Evolutionary conservation across 1,284 basidiomycete species (phyloP).

Genomic region (Rhodofomes roseus): DNA sequence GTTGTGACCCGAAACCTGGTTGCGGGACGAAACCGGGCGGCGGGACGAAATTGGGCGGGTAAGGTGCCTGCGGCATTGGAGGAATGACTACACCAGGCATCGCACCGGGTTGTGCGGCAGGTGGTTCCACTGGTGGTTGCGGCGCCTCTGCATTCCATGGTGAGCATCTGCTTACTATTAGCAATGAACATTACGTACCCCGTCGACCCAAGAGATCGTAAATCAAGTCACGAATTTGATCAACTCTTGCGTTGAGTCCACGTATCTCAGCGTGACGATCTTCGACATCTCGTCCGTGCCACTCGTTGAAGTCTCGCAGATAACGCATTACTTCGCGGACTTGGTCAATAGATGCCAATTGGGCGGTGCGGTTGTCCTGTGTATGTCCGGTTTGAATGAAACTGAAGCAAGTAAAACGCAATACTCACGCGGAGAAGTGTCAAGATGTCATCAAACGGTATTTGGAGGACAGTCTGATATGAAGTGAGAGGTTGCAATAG

Average conservation of each 20-base stretch:
- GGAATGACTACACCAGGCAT: background rate
- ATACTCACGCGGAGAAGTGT: conserved; percentile 55
- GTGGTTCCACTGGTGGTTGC: background rate
- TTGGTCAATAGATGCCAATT: conserved; percentile 70
- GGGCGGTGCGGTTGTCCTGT: conserved; percentile 73
- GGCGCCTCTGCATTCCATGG: background rate
- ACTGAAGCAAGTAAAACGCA: background rate
- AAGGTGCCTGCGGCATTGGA: conserved; percentile 2
- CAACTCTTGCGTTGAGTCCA: conserved; percentile 60
- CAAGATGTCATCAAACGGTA: conserved; percentile 51
- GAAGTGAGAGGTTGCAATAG: conserved; percentile 20
- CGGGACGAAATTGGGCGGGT: conserved; percentile 31
- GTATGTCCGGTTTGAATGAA: conserved; percentile 6
- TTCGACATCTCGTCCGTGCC: conserved; percentile 69
- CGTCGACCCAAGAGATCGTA: conserved; percentile 34
- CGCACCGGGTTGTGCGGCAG: background rate
- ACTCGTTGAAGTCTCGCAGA: conserved; percentile 65
- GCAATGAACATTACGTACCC: background rate
- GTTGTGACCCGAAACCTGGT: too few species aligned
- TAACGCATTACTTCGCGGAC: conserved; percentile 76
- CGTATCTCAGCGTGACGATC: conserved; percentile 70
- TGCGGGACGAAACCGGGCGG: conserved; percentile 31
- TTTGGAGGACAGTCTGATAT: conserved; percentile 48
- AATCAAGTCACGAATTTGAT: conserved; percentile 49
- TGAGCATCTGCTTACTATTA: background rate